Conservation (phyloP, 192 early-diverging fungal genomes). For the Phycomyces nitens region DNA sequence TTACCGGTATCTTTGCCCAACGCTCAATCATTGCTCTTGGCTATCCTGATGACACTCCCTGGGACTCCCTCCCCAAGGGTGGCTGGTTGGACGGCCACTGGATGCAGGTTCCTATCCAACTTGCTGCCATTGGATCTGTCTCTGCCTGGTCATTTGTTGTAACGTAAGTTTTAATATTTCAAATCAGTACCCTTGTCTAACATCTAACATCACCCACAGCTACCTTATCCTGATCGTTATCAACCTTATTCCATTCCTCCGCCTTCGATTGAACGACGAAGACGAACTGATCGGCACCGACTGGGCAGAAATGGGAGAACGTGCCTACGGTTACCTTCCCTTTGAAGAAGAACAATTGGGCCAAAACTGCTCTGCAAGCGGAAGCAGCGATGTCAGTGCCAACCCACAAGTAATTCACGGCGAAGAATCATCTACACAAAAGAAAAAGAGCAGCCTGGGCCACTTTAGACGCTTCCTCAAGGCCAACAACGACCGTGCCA, state of each 20-base stretch:
- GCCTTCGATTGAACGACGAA: slow-evolving; percentile 72
- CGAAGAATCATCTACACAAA: background rate
- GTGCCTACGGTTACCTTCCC: slow-evolving; percentile 51
- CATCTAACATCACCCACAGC: too few relatives aligned
- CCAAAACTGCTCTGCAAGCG: background rate
- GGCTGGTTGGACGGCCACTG: slow-evolving; percentile 82
- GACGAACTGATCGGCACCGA: slow-evolving; percentile 75
- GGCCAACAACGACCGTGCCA: too few relatives aligned
- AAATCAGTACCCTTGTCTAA: too few relatives aligned
- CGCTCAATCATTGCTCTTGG: slow-evolving; percentile 65
- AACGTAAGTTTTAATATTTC: slow-evolving; percentile 52
- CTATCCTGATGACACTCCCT: slow-evolving; percentile 40
- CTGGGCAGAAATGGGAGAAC: slow-evolving; percentile 83
- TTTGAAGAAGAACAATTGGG: slow-evolving; percentile 18
- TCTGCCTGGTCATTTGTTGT: slow-evolving; percentile 75
- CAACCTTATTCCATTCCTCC: slow-evolving; percentile 70
- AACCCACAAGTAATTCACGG: background rate
- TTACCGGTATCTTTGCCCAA: slow-evolving; percentile 87
- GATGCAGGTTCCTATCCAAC: slow-evolving; percentile 75
- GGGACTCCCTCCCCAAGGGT: slow-evolving; percentile 50
- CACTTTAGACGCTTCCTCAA: too few relatives aligned
- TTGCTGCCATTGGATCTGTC: slow-evolving; percentile 67
- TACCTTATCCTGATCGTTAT: slow-evolving; percentile 68
- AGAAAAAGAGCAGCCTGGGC: background rate
- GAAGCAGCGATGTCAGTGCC: background rate